Conservation (phyloP, 768 basidiomycete genomes). For the Dacryopinax spathularia region DNA sequence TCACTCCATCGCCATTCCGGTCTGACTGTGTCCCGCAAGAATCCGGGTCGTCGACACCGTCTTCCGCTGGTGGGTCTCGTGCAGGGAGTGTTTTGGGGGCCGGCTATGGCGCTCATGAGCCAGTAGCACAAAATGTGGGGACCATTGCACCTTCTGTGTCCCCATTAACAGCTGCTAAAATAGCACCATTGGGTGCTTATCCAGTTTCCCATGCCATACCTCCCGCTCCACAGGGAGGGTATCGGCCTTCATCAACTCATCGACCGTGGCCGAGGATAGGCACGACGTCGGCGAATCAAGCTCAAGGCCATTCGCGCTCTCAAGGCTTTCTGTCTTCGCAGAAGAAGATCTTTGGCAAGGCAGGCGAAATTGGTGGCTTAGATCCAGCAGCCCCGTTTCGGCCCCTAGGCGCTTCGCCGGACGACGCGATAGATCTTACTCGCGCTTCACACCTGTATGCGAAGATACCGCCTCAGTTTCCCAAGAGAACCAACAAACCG, state of each 20-base stretch:
- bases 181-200: not conserved
- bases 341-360: conserved; percentile 1
- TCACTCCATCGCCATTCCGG: not conserved
- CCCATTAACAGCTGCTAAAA: conserved; percentile 24
- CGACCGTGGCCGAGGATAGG: not conserved
- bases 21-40: not conserved
- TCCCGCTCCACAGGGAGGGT: not conserved
- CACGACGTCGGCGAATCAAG: not conserved
- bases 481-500: too few relatives aligned
- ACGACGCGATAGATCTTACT: not conserved
- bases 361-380: not conserved
- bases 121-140: conserved; percentile 69
- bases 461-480: not conserved
- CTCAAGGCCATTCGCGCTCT: not conserved
- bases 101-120: conserved; percentile 26
- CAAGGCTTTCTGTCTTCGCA: not conserved
- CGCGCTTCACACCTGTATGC: not conserved
- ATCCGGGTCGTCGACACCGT: not conserved
- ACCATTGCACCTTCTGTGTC: conserved; percentile 97
- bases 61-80: not conserved
- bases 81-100: not conserved
- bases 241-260: not conserved
- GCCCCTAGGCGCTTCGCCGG: not conserved
- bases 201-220: not conserved
- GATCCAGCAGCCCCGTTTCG: not conserved